Percentiles rank a stretch among this genome's conserved stretches.
phyloP scores from a whole-genome alignment of 495 filamentous ascomycete genomes.

The Annulohypoxylon bovei region DNA sequence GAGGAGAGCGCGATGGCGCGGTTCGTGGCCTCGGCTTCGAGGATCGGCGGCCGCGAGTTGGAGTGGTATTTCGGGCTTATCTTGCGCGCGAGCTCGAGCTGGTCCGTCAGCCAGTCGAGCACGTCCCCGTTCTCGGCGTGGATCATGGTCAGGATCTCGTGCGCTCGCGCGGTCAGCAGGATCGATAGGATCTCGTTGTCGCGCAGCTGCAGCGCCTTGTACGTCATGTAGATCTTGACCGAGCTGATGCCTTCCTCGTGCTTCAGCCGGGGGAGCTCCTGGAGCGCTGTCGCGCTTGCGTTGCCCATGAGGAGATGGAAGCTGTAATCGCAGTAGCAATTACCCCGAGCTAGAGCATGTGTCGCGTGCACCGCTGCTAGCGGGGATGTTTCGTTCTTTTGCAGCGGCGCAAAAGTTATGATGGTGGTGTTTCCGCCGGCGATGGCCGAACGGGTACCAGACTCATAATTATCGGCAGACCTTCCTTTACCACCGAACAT shows the following conservation, averaged over 20 bases:
- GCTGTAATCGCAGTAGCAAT: background rate
- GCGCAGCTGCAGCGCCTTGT: background rate
- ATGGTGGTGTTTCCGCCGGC: constrained; percentile 70
- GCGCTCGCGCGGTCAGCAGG: background rate
- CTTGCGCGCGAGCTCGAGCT: background rate
- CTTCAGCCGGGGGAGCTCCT: background rate
- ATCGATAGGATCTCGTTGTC: background rate
- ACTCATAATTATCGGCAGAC: constrained; percentile 63
- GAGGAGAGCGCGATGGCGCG: constrained; percentile 64
- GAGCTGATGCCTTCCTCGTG: background rate
- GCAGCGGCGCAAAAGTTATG: constrained; percentile 67
- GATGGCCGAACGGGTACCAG: constrained; percentile 66
- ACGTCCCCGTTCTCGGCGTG: background rate
- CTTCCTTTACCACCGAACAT: constrained; percentile 58
- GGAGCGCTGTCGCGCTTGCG: background rate
- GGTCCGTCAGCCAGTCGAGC: background rate
- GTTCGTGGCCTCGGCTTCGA: constrained; percentile 41
- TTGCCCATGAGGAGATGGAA: background rate
- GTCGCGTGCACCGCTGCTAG: background rate
- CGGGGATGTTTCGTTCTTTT: constrained; percentile 58
- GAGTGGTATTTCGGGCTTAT: background rate
- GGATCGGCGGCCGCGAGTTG: background rate
- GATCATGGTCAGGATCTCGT: background rate
- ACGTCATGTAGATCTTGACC: background rate
- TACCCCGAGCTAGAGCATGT: background rate